Evolutionary conservation across 805 yeast genomes (phyloP).

Genomic region (Metschnikowia cubensis): DNA sequence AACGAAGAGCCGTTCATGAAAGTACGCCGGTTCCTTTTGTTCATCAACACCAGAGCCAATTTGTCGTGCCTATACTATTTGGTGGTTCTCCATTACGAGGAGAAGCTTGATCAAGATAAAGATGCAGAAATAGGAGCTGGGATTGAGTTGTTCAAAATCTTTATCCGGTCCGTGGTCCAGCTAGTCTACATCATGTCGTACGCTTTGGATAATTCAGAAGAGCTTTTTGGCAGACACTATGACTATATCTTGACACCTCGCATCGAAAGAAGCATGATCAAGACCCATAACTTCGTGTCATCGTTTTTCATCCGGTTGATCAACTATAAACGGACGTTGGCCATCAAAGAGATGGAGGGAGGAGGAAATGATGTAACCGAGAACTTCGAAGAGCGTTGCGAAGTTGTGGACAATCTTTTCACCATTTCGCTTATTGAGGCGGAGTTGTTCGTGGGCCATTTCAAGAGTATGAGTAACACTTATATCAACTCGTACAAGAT

Average conservation of each 20-base stretch:
- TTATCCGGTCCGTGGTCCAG: constrained; percentile 39
- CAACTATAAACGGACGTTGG: constrained; percentile 33
- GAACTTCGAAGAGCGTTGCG: constrained; percentile 19
- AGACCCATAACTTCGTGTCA: constrained; percentile 36
- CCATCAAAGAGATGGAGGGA: constrained; percentile 14
- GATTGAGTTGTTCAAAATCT: constrained; percentile 39
- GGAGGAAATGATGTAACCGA: background rate
- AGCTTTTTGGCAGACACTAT: constrained; percentile 37
- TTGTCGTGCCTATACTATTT: constrained; percentile 38
- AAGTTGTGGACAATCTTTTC: constrained; percentile 31
- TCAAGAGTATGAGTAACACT: constrained; percentile 32
- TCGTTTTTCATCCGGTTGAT: constrained; percentile 38
- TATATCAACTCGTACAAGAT: constrained; percentile 40
- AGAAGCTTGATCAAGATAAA: constrained; percentile 24
- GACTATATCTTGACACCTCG: constrained; percentile 35
- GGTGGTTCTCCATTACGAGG: constrained; percentile 40
- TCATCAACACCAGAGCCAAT: constrained; percentile 37
- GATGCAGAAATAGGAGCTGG: constrained; percentile 35
- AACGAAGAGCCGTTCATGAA: constrained; percentile 30
- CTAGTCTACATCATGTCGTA: constrained; percentile 41
- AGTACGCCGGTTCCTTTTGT: constrained; percentile 33
- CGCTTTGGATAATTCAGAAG: constrained; percentile 40
- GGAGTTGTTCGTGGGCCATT: constrained; percentile 42
- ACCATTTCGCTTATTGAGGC: constrained; percentile 33
- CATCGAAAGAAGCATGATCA: constrained; percentile 38